A percentile compares a stretch with the other conserved stretches of the same genome.
Conservation (phyloP, 1,139 yeast genomes). For the Saccharomyces uvarum region DNA sequence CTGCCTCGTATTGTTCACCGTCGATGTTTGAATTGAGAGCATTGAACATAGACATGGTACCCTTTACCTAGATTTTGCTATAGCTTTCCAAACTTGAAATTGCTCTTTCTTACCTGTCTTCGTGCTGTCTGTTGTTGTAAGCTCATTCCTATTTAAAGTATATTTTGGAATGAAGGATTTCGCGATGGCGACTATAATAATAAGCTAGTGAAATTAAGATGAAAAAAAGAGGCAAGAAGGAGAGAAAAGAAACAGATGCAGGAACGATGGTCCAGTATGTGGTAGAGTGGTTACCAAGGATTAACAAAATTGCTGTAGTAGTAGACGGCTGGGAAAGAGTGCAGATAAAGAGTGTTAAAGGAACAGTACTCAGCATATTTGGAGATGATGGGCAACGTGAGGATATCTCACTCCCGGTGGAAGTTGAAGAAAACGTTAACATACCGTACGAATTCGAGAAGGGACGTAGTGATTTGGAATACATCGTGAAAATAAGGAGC, state of each 20-base stretch:
- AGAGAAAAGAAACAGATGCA: not conserved
- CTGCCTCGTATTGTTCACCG: slow-evolving; percentile 58
- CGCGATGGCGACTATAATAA: not conserved
- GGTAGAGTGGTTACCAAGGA: slow-evolving; percentile 17
- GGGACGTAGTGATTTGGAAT: not conserved
- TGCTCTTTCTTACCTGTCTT: not conserved
- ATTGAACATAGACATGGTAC: slow-evolving; percentile 53
- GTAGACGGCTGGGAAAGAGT: slow-evolving; percentile 9
- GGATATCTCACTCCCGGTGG: not conserved
- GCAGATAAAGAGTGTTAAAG: slow-evolving; percentile 1
- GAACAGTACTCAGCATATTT: not conserved
- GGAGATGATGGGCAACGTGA: not conserved
- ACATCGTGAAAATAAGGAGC: not conserved
- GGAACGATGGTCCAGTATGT: slow-evolving; percentile 1
- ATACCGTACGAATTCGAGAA: not conserved
- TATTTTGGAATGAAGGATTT: not conserved
- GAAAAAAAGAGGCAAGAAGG: not conserved
- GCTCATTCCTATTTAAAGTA: not conserved
- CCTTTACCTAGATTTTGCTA: not conserved
- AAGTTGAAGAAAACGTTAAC: not conserved
- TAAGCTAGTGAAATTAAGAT: not conserved
- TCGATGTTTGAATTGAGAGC: slow-evolving; percentile 71
- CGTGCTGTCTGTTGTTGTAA: not conserved
- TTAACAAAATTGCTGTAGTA: slow-evolving; percentile 12
- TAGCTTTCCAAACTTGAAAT: not conserved